These are phyloP conservation scores for barley (Hordeum vulgare) DNA, from an alignment of 176 grass and related monocot genomes.

Conservation along the genomic window MorexV3_pseudomolecules_assembly NC_058521.1:221331868-221332367, in stretches of 20 bases:
- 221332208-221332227: too few relatives aligned
- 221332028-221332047: not conserved
- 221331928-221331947: conserved; percentile 2
- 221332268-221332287: too few relatives aligned
- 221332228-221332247: too few relatives aligned
- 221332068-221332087: not conserved
- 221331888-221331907: not conserved
- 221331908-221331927: not conserved
- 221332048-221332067: not conserved
- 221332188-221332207: too few relatives aligned
- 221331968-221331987: not conserved
- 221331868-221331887: too few relatives aligned
- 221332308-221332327: too few relatives aligned
- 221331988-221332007: conserved; percentile 8
- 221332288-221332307: too few relatives aligned
- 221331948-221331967: not conserved
- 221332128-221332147: not conserved
- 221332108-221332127: too few relatives aligned
- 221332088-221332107: not conserved
- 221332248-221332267: too few relatives aligned
- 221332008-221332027: not conserved
- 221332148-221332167: not conserved
- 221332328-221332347: too few relatives aligned
- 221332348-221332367: too few relatives aligned
- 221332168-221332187: too few relatives aligned